Conservation (phyloP, 495 filamentous ascomycete species). For the Geoglossum glabrum region DNA sequence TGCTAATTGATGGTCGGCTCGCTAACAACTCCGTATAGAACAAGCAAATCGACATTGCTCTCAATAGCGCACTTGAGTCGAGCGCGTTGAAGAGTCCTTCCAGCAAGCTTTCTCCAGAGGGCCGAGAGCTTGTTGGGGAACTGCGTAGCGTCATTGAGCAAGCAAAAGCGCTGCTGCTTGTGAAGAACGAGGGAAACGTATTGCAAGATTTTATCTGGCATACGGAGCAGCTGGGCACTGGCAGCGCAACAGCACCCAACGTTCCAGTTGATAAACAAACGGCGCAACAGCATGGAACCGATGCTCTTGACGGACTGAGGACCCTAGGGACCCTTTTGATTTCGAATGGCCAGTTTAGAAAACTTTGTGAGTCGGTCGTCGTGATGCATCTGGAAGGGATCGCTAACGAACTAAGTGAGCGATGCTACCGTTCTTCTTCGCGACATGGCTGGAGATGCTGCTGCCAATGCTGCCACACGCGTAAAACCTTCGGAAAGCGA, state of each 20-base stretch:
- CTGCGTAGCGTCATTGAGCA: constrained; percentile 68
- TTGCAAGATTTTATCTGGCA: constrained; percentile 96
- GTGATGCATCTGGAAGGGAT: neutral
- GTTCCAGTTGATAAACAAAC: constrained; percentile 52
- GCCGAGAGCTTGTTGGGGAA: constrained; percentile 54
- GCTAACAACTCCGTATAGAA: constrained; percentile 28
- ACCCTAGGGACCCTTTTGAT: constrained; percentile 78
- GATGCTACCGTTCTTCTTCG: constrained; percentile 70
- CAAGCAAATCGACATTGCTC: constrained; percentile 83
- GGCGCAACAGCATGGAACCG: constrained; percentile 60
- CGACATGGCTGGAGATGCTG: constrained; percentile 80
- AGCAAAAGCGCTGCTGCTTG: constrained; percentile 70
- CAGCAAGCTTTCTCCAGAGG: constrained; percentile 61
- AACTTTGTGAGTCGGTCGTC: constrained; percentile 46
- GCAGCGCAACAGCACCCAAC: constrained; percentile 33
- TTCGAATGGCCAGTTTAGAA: constrained; percentile 92
- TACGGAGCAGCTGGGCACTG: constrained; percentile 50
- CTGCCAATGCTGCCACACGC: constrained; percentile 55
- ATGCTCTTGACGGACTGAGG: constrained; percentile 68
- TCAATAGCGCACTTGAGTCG: constrained; percentile 63
- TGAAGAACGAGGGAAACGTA: constrained; percentile 87
- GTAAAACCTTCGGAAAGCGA: constrained; percentile 66
- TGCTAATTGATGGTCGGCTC: neutral
- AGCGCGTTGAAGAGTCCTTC: constrained; percentile 50
- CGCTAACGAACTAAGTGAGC: constrained; percentile 37